These are phyloP conservation scores for Diaporthe batatas DNA, from an alignment of 2,329 filamentous ascomycete species.

Conservation along the genomic window DNA sequence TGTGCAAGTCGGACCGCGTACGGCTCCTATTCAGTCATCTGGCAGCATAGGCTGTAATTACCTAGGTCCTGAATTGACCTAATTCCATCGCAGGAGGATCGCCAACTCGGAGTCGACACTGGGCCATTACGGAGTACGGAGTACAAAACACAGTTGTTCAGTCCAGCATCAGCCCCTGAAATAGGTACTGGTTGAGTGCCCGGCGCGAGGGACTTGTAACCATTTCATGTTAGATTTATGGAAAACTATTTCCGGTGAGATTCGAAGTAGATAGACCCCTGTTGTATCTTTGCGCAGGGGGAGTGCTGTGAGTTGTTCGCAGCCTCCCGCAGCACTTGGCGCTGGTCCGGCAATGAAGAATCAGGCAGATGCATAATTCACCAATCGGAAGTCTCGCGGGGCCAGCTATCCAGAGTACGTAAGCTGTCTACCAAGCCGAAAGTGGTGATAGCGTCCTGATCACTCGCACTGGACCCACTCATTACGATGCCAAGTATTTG, in stretches of 20 bases:
- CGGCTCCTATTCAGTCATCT: too few relatives aligned
- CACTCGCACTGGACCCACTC: slow-evolving; percentile 18
- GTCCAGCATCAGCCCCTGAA: too few relatives aligned
- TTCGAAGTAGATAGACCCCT: not conserved
- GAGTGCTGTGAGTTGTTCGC: not conserved
- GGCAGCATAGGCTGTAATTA: too few relatives aligned
- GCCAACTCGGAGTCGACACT: too few relatives aligned
- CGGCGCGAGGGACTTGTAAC: too few relatives aligned
- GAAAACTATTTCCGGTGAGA: not conserved
- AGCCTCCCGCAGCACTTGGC: not conserved
- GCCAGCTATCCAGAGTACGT: too few relatives aligned
- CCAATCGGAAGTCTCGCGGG: not conserved
- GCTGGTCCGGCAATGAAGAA: not conserved
- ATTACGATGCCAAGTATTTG: not conserved
- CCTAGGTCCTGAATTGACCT: too few relatives aligned
- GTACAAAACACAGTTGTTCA: too few relatives aligned
- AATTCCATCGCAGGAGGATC: too few relatives aligned
- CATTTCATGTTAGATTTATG: too few relatives aligned
- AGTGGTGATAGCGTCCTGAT: slow-evolving; percentile 22
- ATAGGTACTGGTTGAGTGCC: not conserved
- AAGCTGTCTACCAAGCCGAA: not conserved
- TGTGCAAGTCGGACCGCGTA: too few relatives aligned
- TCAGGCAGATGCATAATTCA: not conserved
- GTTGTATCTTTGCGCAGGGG: not conserved
- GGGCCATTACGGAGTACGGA: too few relatives aligned